These are phyloP conservation scores for Escallonia herrerae DNA, from an alignment of 129 eudicot genomes.

Conservation along the genomic window DNA sequence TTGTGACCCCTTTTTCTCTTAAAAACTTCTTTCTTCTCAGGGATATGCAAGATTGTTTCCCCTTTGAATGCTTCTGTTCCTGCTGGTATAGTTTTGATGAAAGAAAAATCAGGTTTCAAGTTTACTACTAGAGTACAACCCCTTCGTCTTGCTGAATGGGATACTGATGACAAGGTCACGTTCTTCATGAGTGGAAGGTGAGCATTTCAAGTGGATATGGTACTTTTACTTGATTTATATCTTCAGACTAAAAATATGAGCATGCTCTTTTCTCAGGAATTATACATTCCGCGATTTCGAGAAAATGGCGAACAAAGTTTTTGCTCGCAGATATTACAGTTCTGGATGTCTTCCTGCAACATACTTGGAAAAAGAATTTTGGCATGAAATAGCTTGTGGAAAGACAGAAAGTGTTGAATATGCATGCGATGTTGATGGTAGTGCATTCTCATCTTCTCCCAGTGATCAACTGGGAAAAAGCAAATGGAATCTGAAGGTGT, in stretches of 20 bases:
- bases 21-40: constrained; percentile 30
- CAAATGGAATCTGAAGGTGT: constrained; percentile 96
- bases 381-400: constrained; percentile 92
- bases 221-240: constrained; percentile 1
- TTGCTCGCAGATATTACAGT: constrained; percentile 85
- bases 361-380: constrained; percentile 91
- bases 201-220: constrained; percentile 11
- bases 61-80: constrained; percentile 89
- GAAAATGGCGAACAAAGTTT: constrained; percentile 99
- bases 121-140: constrained; percentile 97
- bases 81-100: constrained; percentile 88
- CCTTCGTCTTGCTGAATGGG: constrained; percentile 96
- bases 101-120: constrained; percentile 80
- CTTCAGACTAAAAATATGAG: neutral
- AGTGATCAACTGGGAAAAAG: constrained; percentile 88
- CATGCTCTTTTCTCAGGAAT: constrained; percentile 49
- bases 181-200: constrained; percentile 98
- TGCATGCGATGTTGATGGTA: constrained; percentile 99
- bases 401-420: constrained; percentile 92
- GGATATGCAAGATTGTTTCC: constrained; percentile 96
- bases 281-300: constrained; percentile 93
- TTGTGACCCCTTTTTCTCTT: neutral
- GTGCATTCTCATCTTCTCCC: constrained; percentile 96
- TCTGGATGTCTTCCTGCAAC: constrained; percentile 88
- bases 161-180: constrained; percentile 85